A percentile compares a stretch with the other conserved stretches of the same genome.
Conservation (phyloP, 495 filamentous ascomycete species). For the Hypomontagnella monticulosa region DNA sequence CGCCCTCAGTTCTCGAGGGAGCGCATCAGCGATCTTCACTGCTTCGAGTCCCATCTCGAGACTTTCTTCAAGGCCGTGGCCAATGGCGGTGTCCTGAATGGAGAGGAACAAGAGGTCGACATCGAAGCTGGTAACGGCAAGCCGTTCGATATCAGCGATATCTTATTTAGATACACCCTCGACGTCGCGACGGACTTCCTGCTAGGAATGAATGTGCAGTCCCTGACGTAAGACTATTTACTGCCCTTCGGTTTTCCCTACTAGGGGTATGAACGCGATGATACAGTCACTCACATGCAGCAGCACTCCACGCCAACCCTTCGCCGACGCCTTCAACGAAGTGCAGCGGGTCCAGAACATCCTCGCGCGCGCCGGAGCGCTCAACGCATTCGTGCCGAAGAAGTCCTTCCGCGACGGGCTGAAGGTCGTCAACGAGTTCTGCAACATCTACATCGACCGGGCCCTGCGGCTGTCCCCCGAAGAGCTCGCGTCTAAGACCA, state of each 20-base stretch:
- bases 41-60: constrained; percentile 80
- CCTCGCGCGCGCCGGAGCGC: constrained; percentile 65
- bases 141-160: constrained; percentile 71
- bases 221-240: constrained; percentile 60
- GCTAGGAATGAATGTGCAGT: constrained; percentile 78
- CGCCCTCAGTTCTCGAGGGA: constrained; percentile 86
- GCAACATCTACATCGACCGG: constrained; percentile 76
- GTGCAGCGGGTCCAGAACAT: constrained; percentile 74
- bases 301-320: constrained; percentile 57
- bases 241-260: background rate
- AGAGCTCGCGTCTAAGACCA: constrained; percentile 69
- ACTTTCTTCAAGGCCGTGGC: constrained; percentile 67
- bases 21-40: constrained; percentile 79
- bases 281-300: constrained; percentile 12
- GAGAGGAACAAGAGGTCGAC: constrained; percentile 54
- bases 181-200: constrained; percentile 88
- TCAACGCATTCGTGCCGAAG: constrained; percentile 65
- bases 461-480: constrained; percentile 68
- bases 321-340: constrained; percentile 79
- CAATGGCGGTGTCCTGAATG: constrained; percentile 62
- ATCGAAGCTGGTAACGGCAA: constrained; percentile 57
- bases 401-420: constrained; percentile 68
- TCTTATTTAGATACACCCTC: constrained; percentile 84
- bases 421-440: constrained; percentile 75
- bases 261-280: constrained; percentile 12